Conservation (phyloP, 23 red algal genomes). For the Gracilaria domingensis region DNA sequence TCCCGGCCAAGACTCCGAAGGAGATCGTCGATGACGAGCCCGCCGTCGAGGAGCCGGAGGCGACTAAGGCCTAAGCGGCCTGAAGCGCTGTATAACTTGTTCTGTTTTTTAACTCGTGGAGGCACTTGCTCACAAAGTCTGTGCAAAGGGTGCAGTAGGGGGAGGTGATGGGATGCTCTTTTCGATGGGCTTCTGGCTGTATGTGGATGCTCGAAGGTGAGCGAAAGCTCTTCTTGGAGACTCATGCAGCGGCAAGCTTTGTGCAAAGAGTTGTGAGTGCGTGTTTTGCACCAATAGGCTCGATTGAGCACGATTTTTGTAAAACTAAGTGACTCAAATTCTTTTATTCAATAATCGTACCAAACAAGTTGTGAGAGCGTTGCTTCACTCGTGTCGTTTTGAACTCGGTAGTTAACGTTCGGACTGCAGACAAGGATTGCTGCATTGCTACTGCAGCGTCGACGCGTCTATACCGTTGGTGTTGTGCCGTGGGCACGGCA, state of each 20-base stretch:
- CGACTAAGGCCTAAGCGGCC: not conserved
- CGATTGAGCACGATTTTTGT: not conserved
- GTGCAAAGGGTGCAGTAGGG: not conserved
- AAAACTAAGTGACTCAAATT: not conserved
- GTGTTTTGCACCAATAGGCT: not conserved
- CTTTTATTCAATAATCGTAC: not conserved
- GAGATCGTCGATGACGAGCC: slow-evolving; percentile 54
- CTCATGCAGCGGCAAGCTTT: not conserved
- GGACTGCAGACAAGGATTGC: too few relatives aligned
- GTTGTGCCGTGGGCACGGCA: too few relatives aligned
- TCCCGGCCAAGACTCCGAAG: slow-evolving; percentile 17
- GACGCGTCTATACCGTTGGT: too few relatives aligned
- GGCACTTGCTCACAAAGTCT: not conserved
- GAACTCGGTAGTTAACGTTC: too few relatives aligned
- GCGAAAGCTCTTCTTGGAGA: not conserved
- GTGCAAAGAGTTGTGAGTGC: not conserved
- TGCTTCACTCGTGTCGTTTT: too few relatives aligned
- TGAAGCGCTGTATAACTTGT: not conserved
- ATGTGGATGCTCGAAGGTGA: not conserved
- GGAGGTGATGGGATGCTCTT: not conserved
- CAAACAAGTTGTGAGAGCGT: too few relatives aligned
- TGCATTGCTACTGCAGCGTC: too few relatives aligned
- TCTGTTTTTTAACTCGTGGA: not conserved
- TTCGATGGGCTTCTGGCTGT: not conserved
- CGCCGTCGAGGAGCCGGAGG: not conserved